These are phyloP conservation scores for Daldinia decipiens DNA, from an alignment of 495 filamentous ascomycete genomes.

Conservation along the genomic window DNA sequence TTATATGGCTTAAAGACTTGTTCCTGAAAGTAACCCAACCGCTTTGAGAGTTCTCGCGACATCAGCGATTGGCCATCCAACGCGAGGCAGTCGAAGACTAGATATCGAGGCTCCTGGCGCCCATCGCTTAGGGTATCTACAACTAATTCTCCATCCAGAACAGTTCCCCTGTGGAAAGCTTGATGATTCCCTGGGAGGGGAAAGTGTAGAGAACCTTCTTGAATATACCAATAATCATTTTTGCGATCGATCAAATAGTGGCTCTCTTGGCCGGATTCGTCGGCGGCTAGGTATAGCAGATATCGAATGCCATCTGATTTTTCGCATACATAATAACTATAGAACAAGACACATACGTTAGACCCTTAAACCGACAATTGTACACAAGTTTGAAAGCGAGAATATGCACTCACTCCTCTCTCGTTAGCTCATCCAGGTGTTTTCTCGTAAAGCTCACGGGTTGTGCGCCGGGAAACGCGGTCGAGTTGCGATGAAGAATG, in stretches of 20 bases:
- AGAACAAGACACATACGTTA: slow-evolving; percentile 6
- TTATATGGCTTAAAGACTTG: slow-evolving; percentile 83
- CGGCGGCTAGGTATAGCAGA: slow-evolving; percentile 82
- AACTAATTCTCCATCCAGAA: slow-evolving; percentile 94
- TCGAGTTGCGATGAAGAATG: slow-evolving; percentile 73
- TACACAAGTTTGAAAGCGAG: neutral
- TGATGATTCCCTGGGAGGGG: slow-evolving; percentile 70
- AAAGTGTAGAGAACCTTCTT: slow-evolving; percentile 80
- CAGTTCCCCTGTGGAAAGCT: slow-evolving; percentile 78
- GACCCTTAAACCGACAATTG: neutral
- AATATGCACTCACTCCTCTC: slow-evolving; percentile 67
- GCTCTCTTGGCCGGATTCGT: slow-evolving; percentile 64
- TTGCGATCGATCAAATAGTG: slow-evolving; percentile 93
- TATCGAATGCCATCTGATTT: slow-evolving; percentile 97
- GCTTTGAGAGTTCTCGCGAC: slow-evolving; percentile 81
- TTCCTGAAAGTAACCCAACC: slow-evolving; percentile 85
- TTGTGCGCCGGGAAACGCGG: slow-evolving; percentile 89
- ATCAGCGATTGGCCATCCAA: slow-evolving; percentile 81
- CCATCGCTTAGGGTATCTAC: slow-evolving; percentile 74
- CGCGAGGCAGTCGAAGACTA: slow-evolving; percentile 92
- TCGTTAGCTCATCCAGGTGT: slow-evolving; percentile 80
- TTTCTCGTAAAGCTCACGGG: slow-evolving; percentile 86
- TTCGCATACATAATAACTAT: slow-evolving; percentile 93
- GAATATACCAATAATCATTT: slow-evolving; percentile 88
- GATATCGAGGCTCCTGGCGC: slow-evolving; percentile 74